Evolutionary conservation across 768 basidiomycete genomes (phyloP).

Genomic region (Termitomyces sp.): DNA sequence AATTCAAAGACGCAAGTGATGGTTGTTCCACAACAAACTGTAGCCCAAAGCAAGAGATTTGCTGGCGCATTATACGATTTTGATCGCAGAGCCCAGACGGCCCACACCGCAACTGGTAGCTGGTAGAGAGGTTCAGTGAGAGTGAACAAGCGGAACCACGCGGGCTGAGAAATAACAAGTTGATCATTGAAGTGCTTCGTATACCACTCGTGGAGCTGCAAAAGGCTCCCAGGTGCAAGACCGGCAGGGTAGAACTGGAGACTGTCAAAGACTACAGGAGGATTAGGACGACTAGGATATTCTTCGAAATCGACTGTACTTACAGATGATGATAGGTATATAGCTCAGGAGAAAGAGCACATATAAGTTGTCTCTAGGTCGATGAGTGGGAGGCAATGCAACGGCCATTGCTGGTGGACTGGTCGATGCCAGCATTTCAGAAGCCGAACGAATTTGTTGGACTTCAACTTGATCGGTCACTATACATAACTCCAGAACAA

Average conservation of each 20-base stretch:
- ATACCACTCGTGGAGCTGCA: conserved; percentile 20
- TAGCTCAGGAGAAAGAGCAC: conserved; percentile 18
- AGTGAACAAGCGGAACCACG: conserved; percentile 22
- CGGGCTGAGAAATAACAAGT: conserved; percentile 19
- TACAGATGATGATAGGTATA: conserved; percentile 18
- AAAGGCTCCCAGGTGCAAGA: conserved; percentile 15
- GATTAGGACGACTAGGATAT: neutral
- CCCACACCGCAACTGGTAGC: conserved; percentile 20
- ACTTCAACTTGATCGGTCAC: neutral
- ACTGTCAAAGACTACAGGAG: conserved; percentile 18
- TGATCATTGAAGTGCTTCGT: conserved; percentile 20
- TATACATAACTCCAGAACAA: neutral
- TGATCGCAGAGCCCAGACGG: conserved; percentile 18
- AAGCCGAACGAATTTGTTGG: neutral
- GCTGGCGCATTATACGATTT: conserved; percentile 19
- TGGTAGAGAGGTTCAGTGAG: conserved; percentile 20
- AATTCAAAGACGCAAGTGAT: conserved; percentile 21
- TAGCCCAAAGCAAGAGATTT: conserved; percentile 19
- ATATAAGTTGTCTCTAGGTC: conserved; percentile 17
- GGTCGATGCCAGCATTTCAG: neutral
- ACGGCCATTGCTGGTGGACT: conserved; percentile 6
- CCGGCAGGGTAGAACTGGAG: conserved; percentile 18
- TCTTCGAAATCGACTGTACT: neutral
- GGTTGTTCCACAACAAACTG: conserved; percentile 18
- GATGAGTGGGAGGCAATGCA: conserved; percentile 11